A percentile compares a stretch with the other conserved stretches of the same genome.
These are phyloP conservation scores for Isatis lusitanica DNA, from an alignment of 441 rosid species.

Conservation along the genomic window DNA sequence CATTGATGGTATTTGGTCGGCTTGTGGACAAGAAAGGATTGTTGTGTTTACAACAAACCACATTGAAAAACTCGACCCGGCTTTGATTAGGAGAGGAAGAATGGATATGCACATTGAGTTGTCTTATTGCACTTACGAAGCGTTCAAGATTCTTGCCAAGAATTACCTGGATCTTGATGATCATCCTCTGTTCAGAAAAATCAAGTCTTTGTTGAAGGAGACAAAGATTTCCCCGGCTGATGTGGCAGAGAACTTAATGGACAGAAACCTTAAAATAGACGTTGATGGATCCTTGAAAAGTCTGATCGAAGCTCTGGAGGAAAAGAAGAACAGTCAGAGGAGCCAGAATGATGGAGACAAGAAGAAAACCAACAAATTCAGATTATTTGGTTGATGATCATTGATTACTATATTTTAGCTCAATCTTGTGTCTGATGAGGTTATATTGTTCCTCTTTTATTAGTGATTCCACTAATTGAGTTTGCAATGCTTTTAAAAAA, in stretches of 20 bases:
- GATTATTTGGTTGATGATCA: slow-evolving; percentile 3
- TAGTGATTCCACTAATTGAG: neutral
- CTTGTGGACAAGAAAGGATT: slow-evolving; percentile 74
- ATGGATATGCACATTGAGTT: slow-evolving; percentile 80
- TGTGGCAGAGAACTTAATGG: slow-evolving; percentile 78
- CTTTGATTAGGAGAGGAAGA: slow-evolving; percentile 71
- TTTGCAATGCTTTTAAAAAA: neutral
- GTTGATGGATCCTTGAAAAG: slow-evolving; percentile 47
- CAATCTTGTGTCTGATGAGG: neutral
- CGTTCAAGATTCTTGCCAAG: slow-evolving; percentile 63
- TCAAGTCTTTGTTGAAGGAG: slow-evolving; percentile 46
- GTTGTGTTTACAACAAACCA: slow-evolving; percentile 71
- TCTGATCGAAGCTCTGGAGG: slow-evolving; percentile 48
- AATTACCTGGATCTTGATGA: slow-evolving; percentile 55
- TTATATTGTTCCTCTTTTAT: neutral
- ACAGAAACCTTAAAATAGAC: slow-evolving; percentile 44
- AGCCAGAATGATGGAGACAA: neutral
- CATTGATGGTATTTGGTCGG: slow-evolving; percentile 81
- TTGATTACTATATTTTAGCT: neutral
- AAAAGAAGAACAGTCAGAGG: slow-evolving; percentile 25
- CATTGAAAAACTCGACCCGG: slow-evolving; percentile 69
- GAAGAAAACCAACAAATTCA: slow-evolving; percentile 14
- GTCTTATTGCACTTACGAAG: slow-evolving; percentile 64
- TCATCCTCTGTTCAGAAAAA: slow-evolving; percentile 41
- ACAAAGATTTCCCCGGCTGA: slow-evolving; percentile 62